These are phyloP conservation scores for Geotrichum restrictum DNA, from an alignment of 1,139 yeast genomes.

Conservation along the genomic window DNA sequence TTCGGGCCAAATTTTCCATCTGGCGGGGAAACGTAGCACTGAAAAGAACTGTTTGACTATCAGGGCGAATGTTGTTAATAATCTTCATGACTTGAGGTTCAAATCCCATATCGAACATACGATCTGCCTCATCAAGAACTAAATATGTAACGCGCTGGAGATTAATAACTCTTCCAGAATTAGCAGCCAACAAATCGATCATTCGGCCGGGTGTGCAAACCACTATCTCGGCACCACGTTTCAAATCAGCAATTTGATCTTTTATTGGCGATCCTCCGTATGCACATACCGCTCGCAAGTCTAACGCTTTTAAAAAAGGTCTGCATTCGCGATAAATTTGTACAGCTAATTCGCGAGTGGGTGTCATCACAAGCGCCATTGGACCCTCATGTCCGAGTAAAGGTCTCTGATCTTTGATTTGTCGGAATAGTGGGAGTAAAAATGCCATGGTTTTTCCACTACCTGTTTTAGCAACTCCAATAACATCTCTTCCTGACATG, in stretches of 20 bases:
- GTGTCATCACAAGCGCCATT: constrained; percentile 74
- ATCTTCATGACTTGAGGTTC: constrained; percentile 93
- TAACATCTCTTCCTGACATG: constrained; percentile 84
- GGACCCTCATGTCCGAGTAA: constrained; percentile 64
- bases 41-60: constrained; percentile 85
- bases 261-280: constrained; percentile 93
- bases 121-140: constrained; percentile 92
- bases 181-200: constrained; percentile 82
- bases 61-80: constrained; percentile 73
- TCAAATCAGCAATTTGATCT: constrained; percentile 73
- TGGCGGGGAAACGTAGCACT: constrained; percentile 89
- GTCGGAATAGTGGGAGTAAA: constrained; percentile 77
- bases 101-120: constrained; percentile 96
- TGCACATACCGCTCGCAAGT: constrained; percentile 65
- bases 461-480: constrained; percentile 95
- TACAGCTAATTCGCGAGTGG: constrained; percentile 87
- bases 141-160: constrained; percentile 69
- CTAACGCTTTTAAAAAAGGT: constrained; percentile 52
- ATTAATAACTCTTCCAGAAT: constrained; percentile 72
- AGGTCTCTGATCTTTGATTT: constrained; percentile 67
- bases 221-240: constrained; percentile 73
- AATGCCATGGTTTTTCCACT: constrained; percentile 93
- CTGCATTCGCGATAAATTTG: constrained; percentile 72
- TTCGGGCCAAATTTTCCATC: constrained; percentile 70
- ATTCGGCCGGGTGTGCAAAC: constrained; percentile 96